Evolutionary conservation across 1,284 basidiomycete genomes (phyloP).

Genomic region (Porogramme epimiltina): DNA sequence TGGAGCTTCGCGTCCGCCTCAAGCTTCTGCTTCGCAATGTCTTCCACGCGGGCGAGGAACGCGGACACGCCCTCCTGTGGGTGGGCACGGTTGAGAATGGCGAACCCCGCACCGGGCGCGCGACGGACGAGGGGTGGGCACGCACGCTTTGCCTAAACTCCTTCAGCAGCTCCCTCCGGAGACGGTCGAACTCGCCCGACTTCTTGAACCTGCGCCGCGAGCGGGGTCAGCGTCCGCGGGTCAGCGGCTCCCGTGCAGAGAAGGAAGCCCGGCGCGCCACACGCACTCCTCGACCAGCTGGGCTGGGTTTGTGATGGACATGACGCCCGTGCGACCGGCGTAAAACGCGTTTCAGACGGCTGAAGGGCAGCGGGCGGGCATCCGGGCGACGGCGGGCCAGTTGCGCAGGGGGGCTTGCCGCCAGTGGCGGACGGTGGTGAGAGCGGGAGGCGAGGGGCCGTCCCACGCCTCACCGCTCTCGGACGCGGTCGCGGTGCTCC

Average conservation of each 20-base stretch:
- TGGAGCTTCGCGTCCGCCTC: conserved; percentile 54
- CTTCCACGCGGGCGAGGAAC: conserved; percentile 59
- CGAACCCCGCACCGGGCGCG: no score
- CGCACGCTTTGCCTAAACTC: conserved; percentile 68
- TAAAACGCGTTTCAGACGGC: neutral
- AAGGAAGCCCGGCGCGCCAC: no score
- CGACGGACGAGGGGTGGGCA: conserved; percentile 13
- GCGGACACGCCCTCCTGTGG: conserved; percentile 49
- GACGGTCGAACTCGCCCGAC: conserved; percentile 76
- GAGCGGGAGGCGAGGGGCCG: conserved; percentile 15
- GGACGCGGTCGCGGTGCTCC: conserved; percentile 16
- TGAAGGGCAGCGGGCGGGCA: neutral
- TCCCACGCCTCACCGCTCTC: conserved; percentile 19
- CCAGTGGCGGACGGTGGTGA: conserved; percentile 4
- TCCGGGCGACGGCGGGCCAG: conserved; percentile 4
- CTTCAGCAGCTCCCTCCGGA: conserved; percentile 64
- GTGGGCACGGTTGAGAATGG: no score
- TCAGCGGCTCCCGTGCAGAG: no score
- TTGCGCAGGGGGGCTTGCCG: neutral
- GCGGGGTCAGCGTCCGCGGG: no score
- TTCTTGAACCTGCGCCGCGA: conserved; percentile 70
- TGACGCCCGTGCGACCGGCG: conserved; percentile 12
- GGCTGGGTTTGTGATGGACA: conserved; percentile 52
- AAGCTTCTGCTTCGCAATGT: conserved; percentile 59
- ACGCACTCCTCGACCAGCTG: conserved; percentile 65